These are phyloP conservation scores for Cutaneotrichosporon mucoides DNA, from an alignment of 1,284 basidiomycete species.

Conservation along the genomic window DNA sequence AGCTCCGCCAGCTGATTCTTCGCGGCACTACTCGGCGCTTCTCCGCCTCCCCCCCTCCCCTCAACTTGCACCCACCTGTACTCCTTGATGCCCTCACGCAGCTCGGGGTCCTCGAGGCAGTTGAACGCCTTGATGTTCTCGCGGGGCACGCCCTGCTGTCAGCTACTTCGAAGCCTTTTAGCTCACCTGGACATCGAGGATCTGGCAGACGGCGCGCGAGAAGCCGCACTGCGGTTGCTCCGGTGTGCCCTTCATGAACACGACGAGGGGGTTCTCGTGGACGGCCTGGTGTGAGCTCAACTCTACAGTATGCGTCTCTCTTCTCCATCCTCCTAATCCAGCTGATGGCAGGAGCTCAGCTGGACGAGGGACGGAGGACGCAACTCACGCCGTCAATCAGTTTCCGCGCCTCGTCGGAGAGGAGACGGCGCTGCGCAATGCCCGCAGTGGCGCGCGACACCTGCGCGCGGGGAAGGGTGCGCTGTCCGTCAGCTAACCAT, in stretches of 20 bases:
- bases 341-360: no score
- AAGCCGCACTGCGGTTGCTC: slow-evolving; percentile 76
- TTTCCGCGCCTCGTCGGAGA: slow-evolving; percentile 51
- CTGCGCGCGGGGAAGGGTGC: slow-evolving; percentile 40
- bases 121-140: slow-evolving; percentile 85
- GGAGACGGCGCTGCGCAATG: slow-evolving; percentile 42
- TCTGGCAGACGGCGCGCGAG: slow-evolving; percentile 86
- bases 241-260: slow-evolving; percentile 90
- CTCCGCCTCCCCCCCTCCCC: not conserved
- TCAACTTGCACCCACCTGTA: no score
- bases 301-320: not conserved
- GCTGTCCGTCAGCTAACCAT: slow-evolving; percentile 33
- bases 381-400: slow-evolving; percentile 51
- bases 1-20: no score
- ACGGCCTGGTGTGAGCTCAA: slow-evolving; percentile 54
- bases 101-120: slow-evolving; percentile 78
- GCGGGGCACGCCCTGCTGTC: slow-evolving; percentile 69
- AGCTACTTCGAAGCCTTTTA: no score
- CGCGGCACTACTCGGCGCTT: no score
- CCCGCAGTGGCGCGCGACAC: slow-evolving; percentile 31
- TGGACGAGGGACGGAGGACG: not conserved
- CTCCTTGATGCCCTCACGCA: slow-evolving; percentile 75
- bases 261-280: slow-evolving; percentile 66
- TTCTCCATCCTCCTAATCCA: no score
- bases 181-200: slow-evolving; percentile 72